Percentiles rank a stretch among this genome's conserved stretches.
phyloP scores from a whole-genome alignment of 306 rosid genomes.

The Vigna angularis region DNA sequence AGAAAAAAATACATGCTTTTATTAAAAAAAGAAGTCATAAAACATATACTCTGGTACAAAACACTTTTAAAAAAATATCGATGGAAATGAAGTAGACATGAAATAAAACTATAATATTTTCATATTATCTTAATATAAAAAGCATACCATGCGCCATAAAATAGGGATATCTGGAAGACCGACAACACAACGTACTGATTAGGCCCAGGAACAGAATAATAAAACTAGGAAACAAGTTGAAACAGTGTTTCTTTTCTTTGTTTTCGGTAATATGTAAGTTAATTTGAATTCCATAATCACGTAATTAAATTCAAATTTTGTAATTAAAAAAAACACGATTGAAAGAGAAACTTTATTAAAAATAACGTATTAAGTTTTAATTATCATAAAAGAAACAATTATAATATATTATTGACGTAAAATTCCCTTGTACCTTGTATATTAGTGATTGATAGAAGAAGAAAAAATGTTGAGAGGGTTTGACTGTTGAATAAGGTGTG shows the following conservation, averaged over 20 bases:
- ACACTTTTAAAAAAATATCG: neutral
- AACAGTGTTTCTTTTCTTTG: no score
- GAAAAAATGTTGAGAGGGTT: constrained; percentile 48
- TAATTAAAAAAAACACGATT: no score
- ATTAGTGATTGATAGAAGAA: neutral
- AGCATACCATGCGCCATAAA: neutral
- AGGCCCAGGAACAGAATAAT: no score
- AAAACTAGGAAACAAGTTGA: neutral
- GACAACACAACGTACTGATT: no score
- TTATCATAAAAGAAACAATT: no score
- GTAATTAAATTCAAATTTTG: no score
- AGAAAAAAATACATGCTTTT: neutral
- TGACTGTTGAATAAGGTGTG: constrained; percentile 37
- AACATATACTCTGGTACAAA: neutral
- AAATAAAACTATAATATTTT: neutral
- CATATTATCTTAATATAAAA: neutral
- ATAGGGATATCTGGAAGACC: neutral
- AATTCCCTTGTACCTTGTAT: no score
- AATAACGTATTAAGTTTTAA: no score
- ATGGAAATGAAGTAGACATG: neutral
- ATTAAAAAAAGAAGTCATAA: neutral
- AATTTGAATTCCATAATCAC: no score
- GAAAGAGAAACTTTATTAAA: no score
- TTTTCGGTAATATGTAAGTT: no score
- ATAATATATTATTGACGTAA: no score